phyloP scores from a whole-genome alignment of 2,329 filamentous ascomycete species.

The Cordyceps farinosa region DNA sequence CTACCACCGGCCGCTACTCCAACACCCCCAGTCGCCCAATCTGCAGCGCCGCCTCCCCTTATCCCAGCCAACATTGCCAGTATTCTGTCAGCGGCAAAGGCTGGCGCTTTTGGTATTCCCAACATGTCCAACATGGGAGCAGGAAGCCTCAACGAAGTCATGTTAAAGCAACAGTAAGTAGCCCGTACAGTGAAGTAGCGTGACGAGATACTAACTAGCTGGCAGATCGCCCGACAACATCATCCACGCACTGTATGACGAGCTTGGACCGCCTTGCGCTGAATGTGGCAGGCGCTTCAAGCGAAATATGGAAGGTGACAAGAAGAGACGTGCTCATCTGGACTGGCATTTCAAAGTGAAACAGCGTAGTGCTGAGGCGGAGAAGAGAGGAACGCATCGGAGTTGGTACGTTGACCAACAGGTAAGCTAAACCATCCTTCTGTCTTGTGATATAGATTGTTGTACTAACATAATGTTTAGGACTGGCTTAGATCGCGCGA shows the following conservation, averaged over 20 bases:
- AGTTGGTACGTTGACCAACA: constrained; percentile 93
- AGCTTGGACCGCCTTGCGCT: constrained; percentile 80
- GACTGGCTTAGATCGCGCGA: constrained; percentile 91
- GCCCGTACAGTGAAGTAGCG: neutral
- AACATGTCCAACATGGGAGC: constrained; percentile 23
- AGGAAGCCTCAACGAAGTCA: constrained; percentile 48
- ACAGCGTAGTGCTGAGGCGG: constrained; percentile 79
- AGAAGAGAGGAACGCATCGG: constrained; percentile 81
- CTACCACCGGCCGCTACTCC: constrained; percentile 46
- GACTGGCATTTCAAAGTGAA: constrained; percentile 98
- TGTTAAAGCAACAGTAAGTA: constrained; percentile 67
- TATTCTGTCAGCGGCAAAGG: constrained; percentile 33
- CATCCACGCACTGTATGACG: constrained; percentile 71
- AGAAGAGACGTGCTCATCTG: constrained; percentile 86
- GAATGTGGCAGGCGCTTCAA: constrained; percentile 88
- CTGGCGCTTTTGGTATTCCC: constrained; percentile 19
- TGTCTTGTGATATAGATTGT: neutral
- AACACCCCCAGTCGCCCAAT: constrained; percentile 29
- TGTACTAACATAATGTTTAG: constrained; percentile 40
- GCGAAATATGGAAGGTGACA: constrained; percentile 70
- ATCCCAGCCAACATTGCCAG: constrained; percentile 36
- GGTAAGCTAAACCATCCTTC: constrained; percentile 45
- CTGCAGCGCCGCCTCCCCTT: constrained; percentile 30
- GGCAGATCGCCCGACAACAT: constrained; percentile 64
- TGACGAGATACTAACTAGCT: constrained; percentile 19